Evolutionary conservation across 768 basidiomycete species (phyloP).

Genomic region (Mycena capillaripes): DNA sequence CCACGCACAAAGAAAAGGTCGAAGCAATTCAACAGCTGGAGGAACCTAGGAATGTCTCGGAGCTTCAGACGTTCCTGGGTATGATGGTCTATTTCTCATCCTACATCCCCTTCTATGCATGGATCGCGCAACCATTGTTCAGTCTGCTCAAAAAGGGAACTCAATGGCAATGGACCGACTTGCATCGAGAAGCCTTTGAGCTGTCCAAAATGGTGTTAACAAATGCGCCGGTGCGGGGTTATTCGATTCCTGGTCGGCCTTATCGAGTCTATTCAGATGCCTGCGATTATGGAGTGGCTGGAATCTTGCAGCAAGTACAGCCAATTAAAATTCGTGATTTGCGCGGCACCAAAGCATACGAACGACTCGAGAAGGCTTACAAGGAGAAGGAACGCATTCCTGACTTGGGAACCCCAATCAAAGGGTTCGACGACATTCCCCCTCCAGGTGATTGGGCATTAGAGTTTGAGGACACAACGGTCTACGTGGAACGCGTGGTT

Average conservation of each 20-base stretch:
- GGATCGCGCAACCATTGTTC: constrained; percentile 49
- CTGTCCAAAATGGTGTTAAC: constrained; percentile 45
- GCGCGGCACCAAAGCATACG: constrained; percentile 43
- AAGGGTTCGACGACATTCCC: neutral
- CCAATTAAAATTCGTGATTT: constrained; percentile 42
- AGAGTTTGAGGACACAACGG: constrained; percentile 40
- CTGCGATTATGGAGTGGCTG: constrained; percentile 45
- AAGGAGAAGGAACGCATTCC: constrained; percentile 22
- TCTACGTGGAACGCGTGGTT: constrained; percentile 47
- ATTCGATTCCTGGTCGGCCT: constrained; percentile 43
- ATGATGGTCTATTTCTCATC: constrained; percentile 48
- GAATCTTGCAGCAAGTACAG: constrained; percentile 50
- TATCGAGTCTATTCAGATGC: constrained; percentile 54
- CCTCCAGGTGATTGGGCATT: neutral
- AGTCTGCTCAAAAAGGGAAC: constrained; percentile 44
- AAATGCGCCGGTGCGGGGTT: constrained; percentile 47
- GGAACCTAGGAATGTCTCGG: constrained; percentile 41
- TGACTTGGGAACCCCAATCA: neutral
- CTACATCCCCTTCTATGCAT: constrained; percentile 52
- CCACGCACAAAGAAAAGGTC: constrained; percentile 48
- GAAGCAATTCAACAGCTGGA: constrained; percentile 47
- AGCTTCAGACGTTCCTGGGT: constrained; percentile 51
- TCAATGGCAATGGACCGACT: constrained; percentile 38
- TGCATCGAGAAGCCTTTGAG: constrained; percentile 44
- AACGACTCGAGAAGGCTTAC: constrained; percentile 38